These are phyloP conservation scores for Fistulinella cinereoalba DNA, from an alignment of 1,284 basidiomycete species.

Conservation along the genomic window DNA sequence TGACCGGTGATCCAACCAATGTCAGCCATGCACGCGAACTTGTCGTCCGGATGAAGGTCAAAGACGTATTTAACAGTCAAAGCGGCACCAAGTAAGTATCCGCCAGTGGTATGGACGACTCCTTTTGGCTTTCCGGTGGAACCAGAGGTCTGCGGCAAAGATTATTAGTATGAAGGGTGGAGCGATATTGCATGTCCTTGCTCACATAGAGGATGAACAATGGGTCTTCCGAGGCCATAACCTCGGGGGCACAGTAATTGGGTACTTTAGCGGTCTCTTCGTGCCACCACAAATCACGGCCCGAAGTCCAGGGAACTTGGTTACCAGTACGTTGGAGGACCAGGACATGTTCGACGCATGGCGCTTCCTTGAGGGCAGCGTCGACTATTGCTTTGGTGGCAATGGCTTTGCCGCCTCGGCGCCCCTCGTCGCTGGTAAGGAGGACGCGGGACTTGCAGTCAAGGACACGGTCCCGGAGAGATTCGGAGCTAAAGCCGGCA, in stretches of 20 bases:
- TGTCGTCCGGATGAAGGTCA: slow-evolving; percentile 90
- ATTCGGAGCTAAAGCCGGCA: slow-evolving; percentile 97
- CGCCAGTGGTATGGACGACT: slow-evolving; percentile 93
- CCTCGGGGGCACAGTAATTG: slow-evolving; percentile 86
- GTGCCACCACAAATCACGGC: slow-evolving; percentile 96
- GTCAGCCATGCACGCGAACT: slow-evolving; percentile 98
- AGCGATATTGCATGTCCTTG: too few relatives aligned
- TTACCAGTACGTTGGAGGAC: slow-evolving; percentile 90
- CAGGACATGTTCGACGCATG: slow-evolving; percentile 86
- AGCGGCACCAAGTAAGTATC: slow-evolving; percentile 87
- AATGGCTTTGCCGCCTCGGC: slow-evolving; percentile 91
- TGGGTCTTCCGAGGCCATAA: slow-evolving; percentile 90
- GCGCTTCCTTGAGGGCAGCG: slow-evolving; percentile 84
- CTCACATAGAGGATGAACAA: slow-evolving; percentile 96
- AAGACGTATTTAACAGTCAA: slow-evolving; percentile 96
- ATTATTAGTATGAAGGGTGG: slow-evolving; percentile 1
- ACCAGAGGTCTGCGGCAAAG: slow-evolving; percentile 71
- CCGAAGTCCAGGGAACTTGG: slow-evolving; percentile 78
- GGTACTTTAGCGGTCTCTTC: slow-evolving; percentile 85
- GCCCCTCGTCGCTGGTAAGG: slow-evolving; percentile 95
- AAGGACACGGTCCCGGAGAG: slow-evolving; percentile 87
- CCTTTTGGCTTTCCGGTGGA: slow-evolving; percentile 98
- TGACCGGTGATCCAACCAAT: slow-evolving; percentile 99
- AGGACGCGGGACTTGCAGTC: slow-evolving; percentile 91
- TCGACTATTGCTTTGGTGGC: slow-evolving; percentile 97